phyloP scores from a whole-genome alignment of 495 filamentous ascomycete genomes.

The Pseudevernia furfuracea region DNA sequence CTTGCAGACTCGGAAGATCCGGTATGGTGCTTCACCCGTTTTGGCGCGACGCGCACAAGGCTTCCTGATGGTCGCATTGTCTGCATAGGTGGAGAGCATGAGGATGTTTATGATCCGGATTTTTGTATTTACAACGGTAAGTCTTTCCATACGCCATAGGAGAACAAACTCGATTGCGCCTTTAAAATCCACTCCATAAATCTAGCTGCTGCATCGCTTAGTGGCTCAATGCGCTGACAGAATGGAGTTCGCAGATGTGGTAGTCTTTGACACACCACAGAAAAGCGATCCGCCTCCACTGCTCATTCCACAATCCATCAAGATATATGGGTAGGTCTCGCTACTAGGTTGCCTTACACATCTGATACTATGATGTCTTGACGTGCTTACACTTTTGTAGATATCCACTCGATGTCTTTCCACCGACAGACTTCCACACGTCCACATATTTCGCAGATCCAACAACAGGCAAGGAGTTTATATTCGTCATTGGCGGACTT shows the following conservation, averaged over 20 bases:
- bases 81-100: conserved; percentile 1
- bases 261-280: not conserved
- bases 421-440: not conserved
- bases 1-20: not conserved
- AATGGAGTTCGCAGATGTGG: not conserved
- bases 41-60: not conserved
- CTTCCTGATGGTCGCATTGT: not conserved
- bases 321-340: not conserved
- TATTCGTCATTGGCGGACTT: not conserved
- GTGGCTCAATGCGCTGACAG: not conserved
- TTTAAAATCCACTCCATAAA: not conserved
- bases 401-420: not conserved
- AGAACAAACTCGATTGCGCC: no score
- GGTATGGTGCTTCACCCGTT: not conserved
- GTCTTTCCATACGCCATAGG: not conserved
- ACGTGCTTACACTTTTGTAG: not conserved
- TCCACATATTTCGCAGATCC: not conserved
- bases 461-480: not conserved
- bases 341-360: not conserved
- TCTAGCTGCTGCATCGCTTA: no score
- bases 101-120: conserved; percentile 1
- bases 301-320: not conserved
- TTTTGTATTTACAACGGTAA: not conserved
- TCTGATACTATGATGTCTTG: not conserved
- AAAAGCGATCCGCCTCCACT: not conserved